Evolutionary conservation across 768 basidiomycete species (phyloP).

Genomic region (Russula lepida): DNA sequence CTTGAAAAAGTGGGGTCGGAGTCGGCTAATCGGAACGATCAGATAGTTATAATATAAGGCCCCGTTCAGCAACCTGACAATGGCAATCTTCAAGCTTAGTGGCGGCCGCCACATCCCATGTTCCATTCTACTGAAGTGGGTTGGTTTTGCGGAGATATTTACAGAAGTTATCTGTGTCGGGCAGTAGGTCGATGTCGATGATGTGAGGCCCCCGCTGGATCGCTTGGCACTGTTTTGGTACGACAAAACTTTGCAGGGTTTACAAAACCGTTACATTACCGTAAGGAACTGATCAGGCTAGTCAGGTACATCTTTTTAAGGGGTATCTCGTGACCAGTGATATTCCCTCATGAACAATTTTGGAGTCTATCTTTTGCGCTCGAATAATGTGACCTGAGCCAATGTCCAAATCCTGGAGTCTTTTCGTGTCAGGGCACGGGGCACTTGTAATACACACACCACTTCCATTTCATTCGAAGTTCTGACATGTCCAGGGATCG

Average conservation of each 20-base stretch:
- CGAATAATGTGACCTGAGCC: neutral
- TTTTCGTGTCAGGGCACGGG: neutral
- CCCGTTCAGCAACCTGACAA: too few relatives aligned
- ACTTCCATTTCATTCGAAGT: neutral
- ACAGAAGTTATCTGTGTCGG: neutral
- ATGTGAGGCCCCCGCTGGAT: neutral
- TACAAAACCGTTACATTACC: too few relatives aligned
- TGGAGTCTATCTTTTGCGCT: neutral
- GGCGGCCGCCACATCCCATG: too few relatives aligned
- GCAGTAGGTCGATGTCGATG: neutral
- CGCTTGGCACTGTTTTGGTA: too few relatives aligned
- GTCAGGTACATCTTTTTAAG: neutral
- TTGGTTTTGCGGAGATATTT: neutral
- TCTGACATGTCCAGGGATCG: neutral
- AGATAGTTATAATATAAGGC: too few relatives aligned
- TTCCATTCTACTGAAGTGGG: too few relatives aligned
- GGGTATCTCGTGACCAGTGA: neutral
- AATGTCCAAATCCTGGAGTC: neutral
- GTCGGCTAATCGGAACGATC: neutral
- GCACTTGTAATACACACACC: neutral
- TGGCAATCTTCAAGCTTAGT: too few relatives aligned
- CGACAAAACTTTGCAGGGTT: too few relatives aligned
- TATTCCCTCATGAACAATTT: neutral
- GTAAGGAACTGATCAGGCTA: neutral
- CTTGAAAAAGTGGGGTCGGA: too few relatives aligned